Conservation (phyloP, 805 yeast species). For the Komagataella phaffii region DNA sequence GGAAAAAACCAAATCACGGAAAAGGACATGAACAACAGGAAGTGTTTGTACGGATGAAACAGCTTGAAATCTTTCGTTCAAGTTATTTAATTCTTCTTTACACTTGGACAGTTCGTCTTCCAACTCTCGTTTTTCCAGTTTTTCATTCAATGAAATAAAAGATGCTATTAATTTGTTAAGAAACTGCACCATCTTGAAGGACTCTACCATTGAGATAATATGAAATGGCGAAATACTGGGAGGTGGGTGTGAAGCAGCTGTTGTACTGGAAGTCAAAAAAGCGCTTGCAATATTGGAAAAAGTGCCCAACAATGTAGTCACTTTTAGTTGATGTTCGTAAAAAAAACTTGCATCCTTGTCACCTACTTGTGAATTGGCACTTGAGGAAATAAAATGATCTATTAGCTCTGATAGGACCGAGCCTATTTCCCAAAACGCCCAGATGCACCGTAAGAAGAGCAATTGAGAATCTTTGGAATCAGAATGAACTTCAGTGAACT, state of each 20-base stretch:
- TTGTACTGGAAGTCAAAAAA: conserved; percentile 1
- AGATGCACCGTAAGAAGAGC: background rate
- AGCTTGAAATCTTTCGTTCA: background rate
- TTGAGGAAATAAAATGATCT: background rate
- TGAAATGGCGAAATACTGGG: conserved; percentile 10
- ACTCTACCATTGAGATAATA: conserved; percentile 13
- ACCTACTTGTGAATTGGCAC: background rate
- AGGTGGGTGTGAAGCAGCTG: background rate
- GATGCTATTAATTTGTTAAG: conserved; percentile 9
- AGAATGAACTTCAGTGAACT: conserved; percentile 9
- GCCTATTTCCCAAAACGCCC: background rate
- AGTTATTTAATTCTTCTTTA: background rate
- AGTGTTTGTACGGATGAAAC: background rate
- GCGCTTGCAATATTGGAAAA: conserved; percentile 11
- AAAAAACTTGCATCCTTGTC: conserved; percentile 12
- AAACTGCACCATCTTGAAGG: conserved; percentile 10
- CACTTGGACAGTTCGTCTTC: background rate
- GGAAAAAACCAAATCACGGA: background rate
- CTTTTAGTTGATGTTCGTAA: conserved; percentile 16
- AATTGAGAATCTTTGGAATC: conserved; percentile 8
- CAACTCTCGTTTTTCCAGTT: background rate
- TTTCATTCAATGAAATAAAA: conserved; percentile 11
- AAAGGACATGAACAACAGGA: background rate
- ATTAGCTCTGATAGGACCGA: background rate
- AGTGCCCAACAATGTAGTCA: conserved; percentile 14